Evolutionary conservation across 345 rosid genomes (phyloP), one percentile per base, ranked within the genome.

Genomic region (Cardiospermum halicacabum): DNA sequence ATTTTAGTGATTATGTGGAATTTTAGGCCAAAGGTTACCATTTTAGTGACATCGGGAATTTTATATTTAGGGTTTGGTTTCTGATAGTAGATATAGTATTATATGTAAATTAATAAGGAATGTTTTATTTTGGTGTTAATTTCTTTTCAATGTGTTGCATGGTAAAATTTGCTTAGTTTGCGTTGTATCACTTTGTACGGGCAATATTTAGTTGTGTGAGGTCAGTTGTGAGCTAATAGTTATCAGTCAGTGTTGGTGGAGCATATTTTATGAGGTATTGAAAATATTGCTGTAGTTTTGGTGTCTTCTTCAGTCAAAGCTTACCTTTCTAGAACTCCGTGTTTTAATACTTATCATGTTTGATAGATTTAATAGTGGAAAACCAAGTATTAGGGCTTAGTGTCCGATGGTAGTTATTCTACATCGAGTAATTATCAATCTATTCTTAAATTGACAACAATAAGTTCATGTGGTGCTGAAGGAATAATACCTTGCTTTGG

Each of bases 121-220:
- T n/a, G n/a, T n/a, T n/a, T n/a, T n/a, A n/a, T n/a, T n/a, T n/a
- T n/a, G n/a, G n/a, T n/a, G n/a, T n/a, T n/a, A n/a, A n/a, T n/a
- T n/a, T n/a, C n/a, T n/a, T n/a, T n/a, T n/a, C n/a, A n/a, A n/a
- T n/a, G n/a, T n/a, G n/a, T n/a, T n/a, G n/a, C n/a, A n/a, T n/a
- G n/a, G n/a, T n/a, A n/a, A n/a, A n/a, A 18, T 31, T 9, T 21
- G 37, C 51, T 10, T 4, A 32, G 15, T 31, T 63, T 13, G 18
- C n/a, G 5, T n/a, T 60, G 10, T 27, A 40, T 60, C 4, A 60
- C 36, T 60, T 60, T 60, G n/a, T n/a, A n/a, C n/a, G 25, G 22
- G 0, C 2, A 26, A 16, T 0, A 60, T 18, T 5, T 13, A 9
- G 25, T 7, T 60, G 53, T 15, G 16, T 1, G 40, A 26, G 61